Conservation (phyloP, 352 stramenopile genomes). For the Pythium pyrilobum region DNA sequence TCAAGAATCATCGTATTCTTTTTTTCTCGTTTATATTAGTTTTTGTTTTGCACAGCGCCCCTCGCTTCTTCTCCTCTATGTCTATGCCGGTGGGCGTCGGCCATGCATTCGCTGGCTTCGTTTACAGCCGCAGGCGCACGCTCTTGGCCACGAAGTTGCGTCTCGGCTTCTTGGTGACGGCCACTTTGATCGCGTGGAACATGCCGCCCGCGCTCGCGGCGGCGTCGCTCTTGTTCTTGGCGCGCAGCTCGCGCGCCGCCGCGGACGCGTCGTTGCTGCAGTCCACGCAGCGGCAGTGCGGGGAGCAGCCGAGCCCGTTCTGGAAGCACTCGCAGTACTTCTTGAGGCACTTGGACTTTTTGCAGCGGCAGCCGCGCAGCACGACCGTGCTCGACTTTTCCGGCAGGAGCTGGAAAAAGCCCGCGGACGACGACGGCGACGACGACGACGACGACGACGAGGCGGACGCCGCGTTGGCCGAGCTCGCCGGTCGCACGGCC, state of each 20-base stretch:
- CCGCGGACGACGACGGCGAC: constrained; percentile 3
- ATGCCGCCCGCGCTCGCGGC: not conserved
- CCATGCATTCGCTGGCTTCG: no score
- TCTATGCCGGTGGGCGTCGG: no score
- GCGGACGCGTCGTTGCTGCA: constrained; percentile 86
- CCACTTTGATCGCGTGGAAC: constrained; percentile 61
- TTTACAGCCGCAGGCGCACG: constrained; percentile 35
- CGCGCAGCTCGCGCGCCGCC: constrained; percentile 26
- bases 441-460: no score
- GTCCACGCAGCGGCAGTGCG: constrained; percentile 93
- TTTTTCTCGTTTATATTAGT: no score
- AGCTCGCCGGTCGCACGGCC: constrained; percentile 27
- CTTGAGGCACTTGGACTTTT: constrained; percentile 97
- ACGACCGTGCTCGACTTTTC: constrained; percentile 73
- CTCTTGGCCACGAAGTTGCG: constrained; percentile 56
- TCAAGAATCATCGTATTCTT: no score
- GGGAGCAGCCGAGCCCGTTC: constrained; percentile 86
- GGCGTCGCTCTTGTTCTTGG: constrained; percentile 14
- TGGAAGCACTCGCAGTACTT: constrained; percentile 99
- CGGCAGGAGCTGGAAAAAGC: constrained; percentile 66
- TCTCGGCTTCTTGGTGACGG: constrained; percentile 66
- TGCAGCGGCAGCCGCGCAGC: constrained; percentile 92
- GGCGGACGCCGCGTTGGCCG: no score
- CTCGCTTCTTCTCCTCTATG: no score
- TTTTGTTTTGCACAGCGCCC: no score